Conservation (phyloP, 2,329 filamentous ascomycete genomes). For the Penicillium palitans region DNA sequence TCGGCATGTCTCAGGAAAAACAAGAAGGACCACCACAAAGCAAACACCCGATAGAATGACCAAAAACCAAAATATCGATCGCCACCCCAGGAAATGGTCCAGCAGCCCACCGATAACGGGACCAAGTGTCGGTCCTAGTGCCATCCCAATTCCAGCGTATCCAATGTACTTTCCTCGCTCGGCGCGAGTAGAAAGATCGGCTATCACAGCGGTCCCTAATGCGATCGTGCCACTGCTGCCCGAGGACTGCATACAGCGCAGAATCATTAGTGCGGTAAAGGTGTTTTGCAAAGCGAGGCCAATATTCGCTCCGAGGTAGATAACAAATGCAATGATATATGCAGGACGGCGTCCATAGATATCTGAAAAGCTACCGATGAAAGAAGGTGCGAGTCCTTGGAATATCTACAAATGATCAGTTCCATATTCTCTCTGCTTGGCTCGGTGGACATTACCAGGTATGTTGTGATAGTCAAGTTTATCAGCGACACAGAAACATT, state of each 20-base stretch:
- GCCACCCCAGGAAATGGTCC: slow-evolving; percentile 64
- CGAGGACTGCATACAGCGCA: slow-evolving; percentile 40
- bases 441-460: slow-evolving; percentile 39
- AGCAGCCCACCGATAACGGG: slow-evolving; percentile 67
- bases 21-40: slow-evolving; percentile 56
- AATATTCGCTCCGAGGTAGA: slow-evolving; percentile 40
- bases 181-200: slow-evolving; percentile 67
- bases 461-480: slow-evolving; percentile 39
- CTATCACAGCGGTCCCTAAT: slow-evolving; percentile 68
- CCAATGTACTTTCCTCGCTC: slow-evolving; percentile 75
- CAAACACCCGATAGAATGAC: slow-evolving; percentile 50
- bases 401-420: slow-evolving; percentile 45
- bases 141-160: slow-evolving; percentile 60
- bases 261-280: slow-evolving; percentile 37
- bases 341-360: slow-evolving; percentile 61
- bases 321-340: slow-evolving; percentile 58
- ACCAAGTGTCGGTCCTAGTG: slow-evolving; percentile 52
- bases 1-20: slow-evolving; percentile 55
- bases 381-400: slow-evolving; percentile 61
- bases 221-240: slow-evolving; percentile 69
- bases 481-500: slow-evolving; percentile 26
- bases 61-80: slow-evolving; percentile 70
- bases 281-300: slow-evolving; percentile 39
- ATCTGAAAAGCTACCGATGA: slow-evolving; percentile 61
- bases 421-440: neutral